Conservation (phyloP, 768 basidiomycete species). For the Termitomyces sp. region DNA sequence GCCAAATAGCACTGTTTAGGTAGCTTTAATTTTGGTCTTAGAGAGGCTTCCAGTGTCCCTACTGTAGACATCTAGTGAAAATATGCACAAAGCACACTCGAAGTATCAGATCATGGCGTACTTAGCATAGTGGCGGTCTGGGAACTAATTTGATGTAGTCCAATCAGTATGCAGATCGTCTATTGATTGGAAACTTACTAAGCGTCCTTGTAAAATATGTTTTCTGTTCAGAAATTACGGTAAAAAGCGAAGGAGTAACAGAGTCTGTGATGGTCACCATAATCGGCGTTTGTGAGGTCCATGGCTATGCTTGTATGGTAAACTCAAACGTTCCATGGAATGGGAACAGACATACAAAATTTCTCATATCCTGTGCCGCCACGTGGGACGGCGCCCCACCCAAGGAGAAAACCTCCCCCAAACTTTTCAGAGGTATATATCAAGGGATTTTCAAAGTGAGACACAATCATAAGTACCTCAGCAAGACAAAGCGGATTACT, state of each 20-base stretch:
- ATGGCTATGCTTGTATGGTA: conserved; percentile 18
- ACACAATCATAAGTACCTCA: conserved; percentile 25
- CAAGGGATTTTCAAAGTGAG: not conserved
- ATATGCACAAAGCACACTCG: not conserved
- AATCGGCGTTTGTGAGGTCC: conserved; percentile 38
- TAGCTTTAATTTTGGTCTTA: not conserved
- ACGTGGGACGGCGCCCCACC: conserved; percentile 35
- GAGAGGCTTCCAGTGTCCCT: conserved; percentile 5
- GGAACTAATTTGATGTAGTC: conserved; percentile 19
- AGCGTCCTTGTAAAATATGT: conserved; percentile 48
- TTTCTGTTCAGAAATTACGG: conserved; percentile 27
- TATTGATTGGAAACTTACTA: conserved; percentile 27
- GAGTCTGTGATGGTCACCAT: conserved; percentile 23
- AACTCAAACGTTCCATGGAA: not conserved
- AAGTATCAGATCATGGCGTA: conserved; percentile 19
- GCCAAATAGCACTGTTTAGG: conserved; percentile 45
- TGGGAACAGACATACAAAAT: conserved; percentile 29
- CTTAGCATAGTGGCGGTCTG: conserved; percentile 50
- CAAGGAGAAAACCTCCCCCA: conserved; percentile 42
- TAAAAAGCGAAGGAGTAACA: not conserved
- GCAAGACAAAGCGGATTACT: conserved; percentile 47
- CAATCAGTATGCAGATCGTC: not conserved
- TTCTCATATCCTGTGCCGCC: conserved; percentile 50
- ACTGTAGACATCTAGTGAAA: conserved; percentile 42
- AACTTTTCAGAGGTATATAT: conserved; percentile 27